Base-by-base conservation (phyloP, 176 grass and related monocot species). In the Tillandsia fasciculata region DNA sequence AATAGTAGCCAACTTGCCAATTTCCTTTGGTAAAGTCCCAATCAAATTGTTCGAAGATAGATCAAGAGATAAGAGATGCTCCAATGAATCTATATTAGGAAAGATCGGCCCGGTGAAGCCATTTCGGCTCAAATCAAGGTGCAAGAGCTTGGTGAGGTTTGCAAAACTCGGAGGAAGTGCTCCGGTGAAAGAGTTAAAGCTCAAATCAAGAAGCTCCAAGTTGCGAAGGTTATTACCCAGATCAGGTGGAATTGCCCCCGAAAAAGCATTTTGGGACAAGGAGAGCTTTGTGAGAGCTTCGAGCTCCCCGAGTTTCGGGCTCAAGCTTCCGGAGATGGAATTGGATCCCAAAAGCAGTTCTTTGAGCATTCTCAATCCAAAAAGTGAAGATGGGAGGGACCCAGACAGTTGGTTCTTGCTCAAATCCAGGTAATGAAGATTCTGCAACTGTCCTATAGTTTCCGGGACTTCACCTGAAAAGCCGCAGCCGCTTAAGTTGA, bases 401-500 rank as follows among this genome's bases (percentile, higher is more conserved):
- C 94, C 94, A 52, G 51, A 83, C 64, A 99, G 86, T 18, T 80
- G 49, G 53, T 99, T 99, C 18, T 81, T 68, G n/a, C 75, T 90
- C 79, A 99, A 83, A 28, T 99, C 87, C 22, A 99, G 72, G 52
- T 83, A 70, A 56, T 77, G 56, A 15, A 99, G 82, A 63, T 75
- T 69, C 73, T 74, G 74, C 74, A 93, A 58, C 64, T 74, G 54
- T 50, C 75, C 84, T 59, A 82, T 59, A 13, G 23, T 15, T 67
- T 87, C 80, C 8, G 89, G 89, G 70, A 99, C 51, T 48, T 80
- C 79, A 70, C 94, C 94, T 1, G 47, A 81, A 76, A 99, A 79
- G 23, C 80, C 79, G 67, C 94, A 99, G 2, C 79, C 63, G 58
- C 87, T 99, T 23, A 99, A 82, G 84, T 99, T 99, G 63, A 99